Conservation (phyloP, 208 protist species). For the Trypanosoma cruzi region DNA sequence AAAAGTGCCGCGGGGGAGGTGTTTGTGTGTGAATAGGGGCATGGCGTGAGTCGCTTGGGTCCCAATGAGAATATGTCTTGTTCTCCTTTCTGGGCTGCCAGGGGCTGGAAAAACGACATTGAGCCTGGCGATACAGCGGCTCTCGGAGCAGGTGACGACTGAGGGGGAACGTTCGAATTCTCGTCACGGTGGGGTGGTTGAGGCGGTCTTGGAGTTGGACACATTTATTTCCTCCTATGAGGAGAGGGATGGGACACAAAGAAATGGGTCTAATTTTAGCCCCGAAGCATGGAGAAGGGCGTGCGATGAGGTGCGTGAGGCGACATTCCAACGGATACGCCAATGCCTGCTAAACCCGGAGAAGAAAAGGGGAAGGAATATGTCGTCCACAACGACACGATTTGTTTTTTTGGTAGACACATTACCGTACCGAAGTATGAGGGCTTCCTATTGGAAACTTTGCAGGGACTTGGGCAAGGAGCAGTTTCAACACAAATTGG, state of each 20-base stretch:
- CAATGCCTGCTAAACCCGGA: not conserved
- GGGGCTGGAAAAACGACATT: conserved; percentile 67
- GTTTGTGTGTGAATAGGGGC: conserved; percentile 4
- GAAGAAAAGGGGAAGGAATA: not conserved
- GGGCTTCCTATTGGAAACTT: conserved; percentile 66
- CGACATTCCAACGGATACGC: conserved; percentile 5
- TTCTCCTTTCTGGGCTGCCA: conserved; percentile 69
- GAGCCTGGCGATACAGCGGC: conserved; percentile 2
- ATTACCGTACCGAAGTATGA: conserved; percentile 80
- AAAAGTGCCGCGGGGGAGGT: not conserved
- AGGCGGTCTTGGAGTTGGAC: conserved; percentile 31
- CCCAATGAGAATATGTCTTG: conserved; percentile 29
- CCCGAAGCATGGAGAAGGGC: conserved; percentile 33
- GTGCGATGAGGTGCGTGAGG: conserved; percentile 20
- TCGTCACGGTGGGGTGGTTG: conserved; percentile 2
- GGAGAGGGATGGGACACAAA: not conserved
- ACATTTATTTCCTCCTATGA: conserved; percentile 27
- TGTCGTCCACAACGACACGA: conserved; percentile 10
- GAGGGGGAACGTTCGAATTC: not conserved
- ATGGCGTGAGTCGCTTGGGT: not conserved
- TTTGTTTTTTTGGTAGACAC: conserved; percentile 81
- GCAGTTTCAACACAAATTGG: not conserved
- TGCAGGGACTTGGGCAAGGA: conserved; percentile 32
- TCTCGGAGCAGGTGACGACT: not conserved
- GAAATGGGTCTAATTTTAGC: conserved; percentile 16